phyloP scores from a whole-genome alignment of 129 eudicot species.

The Pulicaria dysenterica region DNA sequence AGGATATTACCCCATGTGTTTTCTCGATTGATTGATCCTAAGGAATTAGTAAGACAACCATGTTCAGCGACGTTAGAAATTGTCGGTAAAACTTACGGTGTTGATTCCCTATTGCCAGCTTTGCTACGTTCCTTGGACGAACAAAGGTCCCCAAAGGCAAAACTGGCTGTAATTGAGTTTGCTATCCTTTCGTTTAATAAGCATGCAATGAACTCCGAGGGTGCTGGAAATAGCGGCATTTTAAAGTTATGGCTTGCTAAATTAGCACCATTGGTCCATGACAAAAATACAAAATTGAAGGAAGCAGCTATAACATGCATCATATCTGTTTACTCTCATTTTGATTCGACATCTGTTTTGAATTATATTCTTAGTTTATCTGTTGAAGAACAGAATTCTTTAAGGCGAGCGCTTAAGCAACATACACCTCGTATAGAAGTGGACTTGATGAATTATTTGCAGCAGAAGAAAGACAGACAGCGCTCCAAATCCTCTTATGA shows the following conservation, averaged over 20 bases:
- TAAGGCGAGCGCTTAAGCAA: constrained; percentile 95
- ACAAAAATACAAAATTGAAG: constrained; percentile 82
- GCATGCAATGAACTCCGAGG: constrained; percentile 70
- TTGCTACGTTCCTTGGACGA: constrained; percentile 94
- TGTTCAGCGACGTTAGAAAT: constrained; percentile 77
- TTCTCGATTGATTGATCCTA: constrained; percentile 89
- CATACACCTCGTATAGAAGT: constrained; percentile 98
- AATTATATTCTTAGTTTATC: constrained; percentile 87
- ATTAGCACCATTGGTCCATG: constrained; percentile 78
- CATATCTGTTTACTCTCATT: constrained; percentile 87
- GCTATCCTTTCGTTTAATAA: constrained; percentile 81
- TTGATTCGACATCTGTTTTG: constrained; percentile 73
- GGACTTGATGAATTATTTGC: constrained; percentile 93
- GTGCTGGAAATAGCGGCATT: constrained; percentile 73
- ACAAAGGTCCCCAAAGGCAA: constrained; percentile 95
- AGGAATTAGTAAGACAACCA: constrained; percentile 83
- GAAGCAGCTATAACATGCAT: constrained; percentile 89
- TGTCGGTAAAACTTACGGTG: constrained; percentile 84
- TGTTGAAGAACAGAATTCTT: constrained; percentile 90
- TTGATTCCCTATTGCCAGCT: constrained; percentile 86
- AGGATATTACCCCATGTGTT: constrained; percentile 93
- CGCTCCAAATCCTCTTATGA: constrained; percentile 80
- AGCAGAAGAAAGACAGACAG: constrained; percentile 82
- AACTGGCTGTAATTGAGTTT: constrained; percentile 87
- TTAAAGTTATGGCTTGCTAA: constrained; percentile 94